Evolutionary conservation across 176 grass and related monocot genomes (phyloP).

Genomic region (Oryza glumipatula): DNA sequence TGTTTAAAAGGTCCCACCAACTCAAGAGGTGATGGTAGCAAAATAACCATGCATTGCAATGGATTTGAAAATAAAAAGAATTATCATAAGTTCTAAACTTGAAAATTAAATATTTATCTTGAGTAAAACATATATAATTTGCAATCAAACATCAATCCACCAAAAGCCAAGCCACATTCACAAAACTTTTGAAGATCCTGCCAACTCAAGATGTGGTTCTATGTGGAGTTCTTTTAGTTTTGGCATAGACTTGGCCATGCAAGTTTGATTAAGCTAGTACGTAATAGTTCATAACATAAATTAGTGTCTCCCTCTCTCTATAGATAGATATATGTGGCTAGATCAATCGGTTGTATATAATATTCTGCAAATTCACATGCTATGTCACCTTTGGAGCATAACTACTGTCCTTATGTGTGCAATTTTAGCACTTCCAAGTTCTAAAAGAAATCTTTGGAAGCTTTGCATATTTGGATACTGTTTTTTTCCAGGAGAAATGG

Average conservation of each 20-base stretch:
- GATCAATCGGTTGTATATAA: background rate
- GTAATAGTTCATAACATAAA: background rate
- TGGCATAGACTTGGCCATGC: background rate
- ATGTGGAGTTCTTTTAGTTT: background rate
- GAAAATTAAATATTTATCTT: background rate
- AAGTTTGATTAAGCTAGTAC: background rate
- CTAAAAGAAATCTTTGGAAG: background rate
- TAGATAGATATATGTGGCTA: background rate
- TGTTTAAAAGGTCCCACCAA: background rate
- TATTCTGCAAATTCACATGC: background rate
- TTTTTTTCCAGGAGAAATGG: background rate
- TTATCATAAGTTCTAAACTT: too few relatives aligned
- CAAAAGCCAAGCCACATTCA: background rate
- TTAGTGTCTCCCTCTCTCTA: background rate
- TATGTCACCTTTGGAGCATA: slow-evolving; percentile 5
- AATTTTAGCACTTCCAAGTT: background rate
- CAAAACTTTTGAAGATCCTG: background rate
- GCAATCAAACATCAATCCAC: background rate
- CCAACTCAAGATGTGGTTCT: background rate
- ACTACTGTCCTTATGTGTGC: background rate
- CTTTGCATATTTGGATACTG: background rate
- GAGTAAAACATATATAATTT: background rate
- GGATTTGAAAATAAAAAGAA: too few relatives aligned
- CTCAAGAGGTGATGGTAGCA: background rate
- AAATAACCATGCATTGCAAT: too few relatives aligned